Percentiles rank a stretch among this genome's conserved stretches.
Conservation (phyloP, 345 rosid species). For the Ceriops decandra region DNA sequence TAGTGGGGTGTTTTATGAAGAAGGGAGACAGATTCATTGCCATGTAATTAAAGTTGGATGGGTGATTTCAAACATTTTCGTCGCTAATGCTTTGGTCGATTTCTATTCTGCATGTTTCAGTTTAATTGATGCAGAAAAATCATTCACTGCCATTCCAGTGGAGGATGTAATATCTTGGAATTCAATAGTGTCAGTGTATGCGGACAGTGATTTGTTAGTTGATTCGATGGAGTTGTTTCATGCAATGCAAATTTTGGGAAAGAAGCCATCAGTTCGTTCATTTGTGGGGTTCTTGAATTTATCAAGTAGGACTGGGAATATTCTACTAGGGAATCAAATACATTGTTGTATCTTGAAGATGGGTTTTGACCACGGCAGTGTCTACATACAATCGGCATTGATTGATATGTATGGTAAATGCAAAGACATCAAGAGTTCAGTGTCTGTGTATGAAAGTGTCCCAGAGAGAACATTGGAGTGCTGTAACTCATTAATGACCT, state of each 20-base stretch:
- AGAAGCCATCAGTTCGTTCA: conserved; percentile 61
- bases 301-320: conserved; percentile 41
- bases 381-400: conserved; percentile 61
- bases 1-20: conserved; percentile 37
- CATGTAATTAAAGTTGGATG: conserved; percentile 58
- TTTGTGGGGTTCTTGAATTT: conserved; percentile 56
- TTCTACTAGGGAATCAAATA: conserved; percentile 57
- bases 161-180: conserved; percentile 77
- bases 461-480: conserved; percentile 42
- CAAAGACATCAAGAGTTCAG: conserved; percentile 51
- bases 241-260: conserved; percentile 65
- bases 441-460: conserved; percentile 38
- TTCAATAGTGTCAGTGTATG: conserved; percentile 53
- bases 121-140: conserved; percentile 42
- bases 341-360: conserved; percentile 57
- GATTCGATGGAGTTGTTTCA: conserved; percentile 53
- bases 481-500: conserved; percentile 68
- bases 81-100: conserved; percentile 68
- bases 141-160: conserved; percentile 41
- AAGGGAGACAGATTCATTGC: conserved; percentile 71
- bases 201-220: conserved; percentile 32
- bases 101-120: conserved; percentile 60
- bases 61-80: conserved; percentile 42
- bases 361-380: conserved; percentile 44
- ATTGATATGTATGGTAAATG: conserved; percentile 80